Evolutionary conservation across 2,329 filamentous ascomycete species (phyloP).

Genomic region (Colletotrichum musicola): DNA sequence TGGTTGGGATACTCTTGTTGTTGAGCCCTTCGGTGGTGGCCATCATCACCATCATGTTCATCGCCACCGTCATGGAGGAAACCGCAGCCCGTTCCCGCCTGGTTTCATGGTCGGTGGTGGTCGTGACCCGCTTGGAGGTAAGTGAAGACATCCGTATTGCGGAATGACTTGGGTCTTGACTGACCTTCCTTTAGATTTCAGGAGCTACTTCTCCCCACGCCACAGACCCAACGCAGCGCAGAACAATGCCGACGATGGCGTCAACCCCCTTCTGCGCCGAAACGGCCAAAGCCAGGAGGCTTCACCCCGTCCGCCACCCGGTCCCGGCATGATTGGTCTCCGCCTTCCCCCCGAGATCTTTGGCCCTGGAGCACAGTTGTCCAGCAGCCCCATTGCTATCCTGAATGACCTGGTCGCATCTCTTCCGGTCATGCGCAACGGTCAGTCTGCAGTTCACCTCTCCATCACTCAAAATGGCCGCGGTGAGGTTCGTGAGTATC

Average conservation of each 20-base stretch:
- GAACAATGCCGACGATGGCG: constrained; percentile 79
- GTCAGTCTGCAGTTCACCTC: constrained; percentile 69
- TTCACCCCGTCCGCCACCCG: constrained; percentile 60
- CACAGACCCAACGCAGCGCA: constrained; percentile 67
- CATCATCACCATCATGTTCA: constrained; percentile 61
- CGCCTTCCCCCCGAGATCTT: constrained; percentile 62
- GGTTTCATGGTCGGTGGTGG: constrained; percentile 66
- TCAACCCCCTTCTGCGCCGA: constrained; percentile 87
- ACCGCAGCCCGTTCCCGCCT: constrained; percentile 71
- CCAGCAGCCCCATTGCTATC: constrained; percentile 66
- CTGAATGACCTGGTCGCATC: constrained; percentile 69
- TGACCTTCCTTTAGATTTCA: constrained; percentile 55
- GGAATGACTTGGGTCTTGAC: not conserved
- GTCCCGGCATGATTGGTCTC: constrained; percentile 67
- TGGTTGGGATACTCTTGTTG: constrained; percentile 69
- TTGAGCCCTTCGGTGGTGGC: constrained; percentile 60
- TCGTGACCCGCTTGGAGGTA: constrained; percentile 60
- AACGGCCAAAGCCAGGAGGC: constrained; percentile 58
- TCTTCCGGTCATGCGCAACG: constrained; percentile 61
- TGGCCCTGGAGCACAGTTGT: constrained; percentile 49
- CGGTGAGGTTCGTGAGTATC: constrained; percentile 66
- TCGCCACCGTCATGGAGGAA: constrained; percentile 65
- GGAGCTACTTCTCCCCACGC: constrained; percentile 62
- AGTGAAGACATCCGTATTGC: not conserved
- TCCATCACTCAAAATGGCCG: constrained; percentile 66